Evolutionary conservation across 1,139 yeast species (phyloP).

Genomic region (Taphrina wiesneri): DNA sequence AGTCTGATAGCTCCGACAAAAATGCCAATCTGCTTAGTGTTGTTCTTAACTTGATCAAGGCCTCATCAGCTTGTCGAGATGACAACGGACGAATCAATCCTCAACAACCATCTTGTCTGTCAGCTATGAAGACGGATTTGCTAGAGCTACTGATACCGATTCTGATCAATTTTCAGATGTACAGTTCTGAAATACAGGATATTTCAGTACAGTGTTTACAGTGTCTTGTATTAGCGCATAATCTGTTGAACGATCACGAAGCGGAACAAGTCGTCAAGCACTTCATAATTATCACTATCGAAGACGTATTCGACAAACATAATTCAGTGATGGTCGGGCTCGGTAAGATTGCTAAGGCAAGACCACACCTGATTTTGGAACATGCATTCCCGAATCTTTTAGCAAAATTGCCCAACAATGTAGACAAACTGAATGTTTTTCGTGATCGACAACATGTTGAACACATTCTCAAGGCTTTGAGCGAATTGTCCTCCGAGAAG

Average conservation of each 20-base stretch:
- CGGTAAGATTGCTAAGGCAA: constrained; percentile 51
- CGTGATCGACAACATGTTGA: constrained; percentile 40
- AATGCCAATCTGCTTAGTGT: constrained; percentile 64
- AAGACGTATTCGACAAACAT: constrained; percentile 47
- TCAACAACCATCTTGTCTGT: constrained; percentile 54
- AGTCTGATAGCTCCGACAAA: constrained; percentile 52
- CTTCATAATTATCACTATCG: constrained; percentile 63
- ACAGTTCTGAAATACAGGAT: constrained; percentile 60
- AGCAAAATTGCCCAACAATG: constrained; percentile 53
- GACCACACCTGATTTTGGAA: constrained; percentile 56
- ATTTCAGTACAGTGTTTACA: constrained; percentile 66
- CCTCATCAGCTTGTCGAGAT: constrained; percentile 41
- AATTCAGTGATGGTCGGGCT: constrained; percentile 56
- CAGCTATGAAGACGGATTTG: constrained; percentile 52
- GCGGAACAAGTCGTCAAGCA: constrained; percentile 64
- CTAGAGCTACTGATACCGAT: constrained; percentile 59
- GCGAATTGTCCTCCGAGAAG: constrained; percentile 44
- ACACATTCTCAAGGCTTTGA: constrained; percentile 44
- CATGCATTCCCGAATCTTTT: constrained; percentile 63
- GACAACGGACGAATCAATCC: constrained; percentile 9
- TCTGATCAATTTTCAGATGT: constrained; percentile 55
- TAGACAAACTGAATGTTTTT: background rate
- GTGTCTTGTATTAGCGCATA: constrained; percentile 53
- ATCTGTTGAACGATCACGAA: constrained; percentile 58
- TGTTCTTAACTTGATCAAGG: constrained; percentile 51